phyloP scores from a whole-genome alignment of 1,139 yeast genomes.

The Pichia cactophila region DNA sequence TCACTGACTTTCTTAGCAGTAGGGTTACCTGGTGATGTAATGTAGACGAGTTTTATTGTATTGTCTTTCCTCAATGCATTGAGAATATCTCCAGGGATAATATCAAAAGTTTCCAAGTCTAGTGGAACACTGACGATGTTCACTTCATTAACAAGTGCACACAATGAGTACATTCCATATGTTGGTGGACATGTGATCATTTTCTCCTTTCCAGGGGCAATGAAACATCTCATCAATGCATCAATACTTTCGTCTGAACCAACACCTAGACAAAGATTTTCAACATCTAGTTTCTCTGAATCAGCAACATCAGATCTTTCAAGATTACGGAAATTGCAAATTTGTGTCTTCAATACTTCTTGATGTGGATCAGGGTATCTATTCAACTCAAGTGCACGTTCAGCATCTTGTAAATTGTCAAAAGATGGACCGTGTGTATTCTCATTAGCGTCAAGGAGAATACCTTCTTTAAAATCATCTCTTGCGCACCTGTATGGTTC shows the following conservation, averaged over 20 bases:
- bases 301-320: slow-evolving; percentile 20
- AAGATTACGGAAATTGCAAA: slow-evolving; percentile 63
- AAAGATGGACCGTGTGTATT: slow-evolving; percentile 89
- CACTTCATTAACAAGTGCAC: slow-evolving; percentile 86
- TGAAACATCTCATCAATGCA: slow-evolving; percentile 74
- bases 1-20: slow-evolving; percentile 63
- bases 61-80: slow-evolving; percentile 49
- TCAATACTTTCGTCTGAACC: slow-evolving; percentile 98
- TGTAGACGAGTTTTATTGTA: slow-evolving; percentile 61
- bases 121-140: slow-evolving; percentile 67
- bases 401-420: slow-evolving; percentile 31
- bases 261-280: slow-evolving; percentile 84
- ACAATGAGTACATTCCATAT: slow-evolving; percentile 92
- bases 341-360: slow-evolving; percentile 60
- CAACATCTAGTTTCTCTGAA: slow-evolving; percentile 39
- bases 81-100: slow-evolving; percentile 51
- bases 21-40: slow-evolving; percentile 99
- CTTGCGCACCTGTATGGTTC: slow-evolving; percentile 96
- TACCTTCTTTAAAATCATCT: slow-evolving; percentile 83
- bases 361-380: slow-evolving; percentile 98
- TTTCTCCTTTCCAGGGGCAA: slow-evolving; percentile 77
- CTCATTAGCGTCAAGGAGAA: slow-evolving; percentile 90
- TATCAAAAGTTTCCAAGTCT: slow-evolving; percentile 54
- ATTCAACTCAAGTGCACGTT: slow-evolving; percentile 49
- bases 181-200: slow-evolving; percentile 89